Percentiles rank a stretch among this genome's conserved stretches.
Conservation (phyloP, 2,329 filamentous ascomycete species). For the Acrocalymma vagum region DNA sequence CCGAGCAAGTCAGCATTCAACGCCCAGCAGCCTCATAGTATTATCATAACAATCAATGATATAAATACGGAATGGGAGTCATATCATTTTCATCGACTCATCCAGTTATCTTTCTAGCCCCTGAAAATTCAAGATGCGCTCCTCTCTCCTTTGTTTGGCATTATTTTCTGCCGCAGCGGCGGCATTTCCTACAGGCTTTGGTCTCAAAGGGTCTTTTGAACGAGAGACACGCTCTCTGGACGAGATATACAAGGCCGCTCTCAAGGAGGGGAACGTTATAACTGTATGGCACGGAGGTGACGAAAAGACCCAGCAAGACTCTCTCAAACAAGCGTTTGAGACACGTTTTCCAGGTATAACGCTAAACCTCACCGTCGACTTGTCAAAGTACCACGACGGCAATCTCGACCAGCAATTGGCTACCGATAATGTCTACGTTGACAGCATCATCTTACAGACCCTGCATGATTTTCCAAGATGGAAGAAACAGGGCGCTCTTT, state of each 20-base stretch:
- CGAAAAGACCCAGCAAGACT: slow-evolving; percentile 47
- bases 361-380: slow-evolving; percentile 61
- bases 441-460: slow-evolving; percentile 58
- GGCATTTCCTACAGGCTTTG: no score
- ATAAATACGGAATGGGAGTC: no score
- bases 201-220: no score
- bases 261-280: slow-evolving; percentile 54
- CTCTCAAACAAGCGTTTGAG: slow-evolving; percentile 53
- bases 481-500: slow-evolving; percentile 54
- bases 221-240: slow-evolving; percentile 58
- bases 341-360: slow-evolving; percentile 56
- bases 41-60: no score
- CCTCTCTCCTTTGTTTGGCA: no score
- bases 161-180: no score
- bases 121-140: no score
- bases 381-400: slow-evolving; percentile 62
- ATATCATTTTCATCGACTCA: no score
- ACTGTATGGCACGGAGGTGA: slow-evolving; percentile 59
- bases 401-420: slow-evolving; percentile 56
- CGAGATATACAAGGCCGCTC: slow-evolving; percentile 57
- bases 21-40: no score
- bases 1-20: no score
- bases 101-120: no score
- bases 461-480: slow-evolving; percentile 60
- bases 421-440: slow-evolving; percentile 31